Evolutionary conservation across 2,329 filamentous ascomycete genomes (phyloP), one percentile per base, ranked within the genome.

Genomic region (Cladosporium sp.): DNA sequence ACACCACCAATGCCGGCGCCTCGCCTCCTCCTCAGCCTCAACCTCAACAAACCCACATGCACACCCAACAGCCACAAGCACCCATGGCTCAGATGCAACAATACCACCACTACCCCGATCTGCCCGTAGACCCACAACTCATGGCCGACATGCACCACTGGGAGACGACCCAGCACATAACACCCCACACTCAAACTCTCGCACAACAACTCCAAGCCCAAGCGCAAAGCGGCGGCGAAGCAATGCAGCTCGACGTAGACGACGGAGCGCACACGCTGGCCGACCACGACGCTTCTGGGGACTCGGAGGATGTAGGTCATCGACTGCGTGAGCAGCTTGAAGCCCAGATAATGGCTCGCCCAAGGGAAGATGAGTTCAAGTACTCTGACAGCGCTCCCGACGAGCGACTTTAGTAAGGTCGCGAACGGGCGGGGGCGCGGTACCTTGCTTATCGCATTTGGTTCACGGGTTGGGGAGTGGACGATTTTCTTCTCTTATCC

Each of bases 41-140:
- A 15, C 27, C 20, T n/a, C 18, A 29, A n/a, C n/a, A 15, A 18
- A 45, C 29, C 39, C 15, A 36, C 49, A 15, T 22, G 63, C 67
- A 52, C 61, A 69, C 56, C 57, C 59, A 54, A 50, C 52, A 53
- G 49, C 48, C 35, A 22, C 57, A 61, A 53, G 53, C 62, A 35
- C 59, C 65, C 11, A 62, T 67, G 50, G 64, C 69, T 1, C 63
- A 67, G 49, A 51, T 72, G 66, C 35, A 48, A 32, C 38, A 55
- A 33, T 55, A 67, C 59, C n/a, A 62, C 56, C 56, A 75, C 40
- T 76, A 72, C 52, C 70, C 77, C 36, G 70, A 78, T 43, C 71
- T 83, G 64, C 79, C 79, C 2, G 72, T 82, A 36, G 80, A 84
- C 52, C 80, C 80, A 2, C 79, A 80, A 32, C 79, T 84, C 41